Evolutionary conservation across 352 stramenopile genomes (phyloP), one percentile per base, ranked within the genome.

Genomic region (Aphanomyces invadans): DNA sequence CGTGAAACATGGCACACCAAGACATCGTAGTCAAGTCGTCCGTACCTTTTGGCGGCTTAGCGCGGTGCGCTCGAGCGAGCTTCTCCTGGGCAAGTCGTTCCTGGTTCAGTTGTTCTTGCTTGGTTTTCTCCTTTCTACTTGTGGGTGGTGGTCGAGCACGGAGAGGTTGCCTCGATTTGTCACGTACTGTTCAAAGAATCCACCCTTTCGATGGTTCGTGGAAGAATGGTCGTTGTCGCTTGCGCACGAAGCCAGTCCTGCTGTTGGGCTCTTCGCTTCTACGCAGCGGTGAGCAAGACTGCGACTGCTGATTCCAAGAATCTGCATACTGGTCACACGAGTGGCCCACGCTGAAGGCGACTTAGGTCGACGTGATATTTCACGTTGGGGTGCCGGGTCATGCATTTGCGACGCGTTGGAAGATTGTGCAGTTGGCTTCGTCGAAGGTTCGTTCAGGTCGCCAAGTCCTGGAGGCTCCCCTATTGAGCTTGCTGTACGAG

Each of bases 121-220:
- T 59, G 5, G 70, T 72, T 7, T 68, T 66, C 33, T 76, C 72
- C 52, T 91, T 91, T n/a, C 74, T 79, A 36, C 9, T n/a, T n/a
- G n/a, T n/a, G n/a, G n/a, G n/a, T n/a, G n/a, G n/a, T n/a, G n/a
- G n/a, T n/a, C n/a, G n/a, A n/a, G n/a, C n/a, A n/a, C n/a, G n/a
- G n/a, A n/a, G n/a, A n/a, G n/a, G n/a, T n/a, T n/a, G n/a, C n/a
- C n/a, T n/a, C n/a, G n/a, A n/a, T n/a, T n/a, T n/a, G n/a, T n/a
- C n/a, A 63, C 72, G 45, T 64, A 75, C 32, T 80, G 76, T 62
- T 88, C 76, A 57, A 85, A 88, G 62, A 86, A 89, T 0, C 36
- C 36, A 42, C 36, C 36, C 36, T 42, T 42, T 42, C 36, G 36
- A 15, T 7, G 7, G 7, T 42, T 15, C 7, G 15, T 15, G 7